These are phyloP conservation scores for Alternaria consortialis DNA, from an alignment of 2,329 filamentous ascomycete genomes.

Conservation along the genomic window DNA sequence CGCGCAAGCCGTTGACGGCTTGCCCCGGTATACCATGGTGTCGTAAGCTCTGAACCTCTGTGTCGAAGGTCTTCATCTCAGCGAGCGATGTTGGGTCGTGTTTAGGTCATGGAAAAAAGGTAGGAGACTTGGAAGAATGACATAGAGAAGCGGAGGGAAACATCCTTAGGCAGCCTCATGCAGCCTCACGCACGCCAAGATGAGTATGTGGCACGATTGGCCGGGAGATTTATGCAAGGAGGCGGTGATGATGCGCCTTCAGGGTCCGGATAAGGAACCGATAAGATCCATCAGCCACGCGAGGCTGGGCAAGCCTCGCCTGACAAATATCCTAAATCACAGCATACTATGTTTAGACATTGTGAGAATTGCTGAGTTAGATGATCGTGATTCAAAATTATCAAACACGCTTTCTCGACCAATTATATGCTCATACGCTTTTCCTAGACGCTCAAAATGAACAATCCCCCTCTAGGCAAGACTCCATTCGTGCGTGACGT, in stretches of 20 bases:
- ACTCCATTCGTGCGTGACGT: not conserved
- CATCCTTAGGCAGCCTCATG: not conserved
- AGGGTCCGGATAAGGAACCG: not conserved
- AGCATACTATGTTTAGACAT: no score
- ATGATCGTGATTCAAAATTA: not conserved
- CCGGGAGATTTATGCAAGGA: not conserved
- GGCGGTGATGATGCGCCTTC: constrained; percentile 1
- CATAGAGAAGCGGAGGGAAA: not conserved
- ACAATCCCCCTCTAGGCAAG: not conserved
- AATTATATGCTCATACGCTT: not conserved
- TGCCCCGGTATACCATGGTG: constrained; percentile 39
- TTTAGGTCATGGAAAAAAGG: not conserved
- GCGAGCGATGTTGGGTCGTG: not conserved
- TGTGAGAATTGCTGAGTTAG: no score
- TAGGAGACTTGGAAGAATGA: not conserved
- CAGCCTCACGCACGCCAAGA: not conserved
- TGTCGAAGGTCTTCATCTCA: constrained; percentile 4
- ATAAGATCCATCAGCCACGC: not conserved
- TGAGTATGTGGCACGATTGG: not conserved
- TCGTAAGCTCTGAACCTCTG: not conserved
- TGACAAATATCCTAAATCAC: not conserved
- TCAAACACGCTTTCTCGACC: constrained; percentile 1
- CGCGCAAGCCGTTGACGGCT: constrained; percentile 36
- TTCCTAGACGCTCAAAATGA: not conserved
- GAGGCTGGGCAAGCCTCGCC: not conserved